Base-by-base conservation (phyloP, 306 rosid species). In the Cicer chorassanicum region DNA sequence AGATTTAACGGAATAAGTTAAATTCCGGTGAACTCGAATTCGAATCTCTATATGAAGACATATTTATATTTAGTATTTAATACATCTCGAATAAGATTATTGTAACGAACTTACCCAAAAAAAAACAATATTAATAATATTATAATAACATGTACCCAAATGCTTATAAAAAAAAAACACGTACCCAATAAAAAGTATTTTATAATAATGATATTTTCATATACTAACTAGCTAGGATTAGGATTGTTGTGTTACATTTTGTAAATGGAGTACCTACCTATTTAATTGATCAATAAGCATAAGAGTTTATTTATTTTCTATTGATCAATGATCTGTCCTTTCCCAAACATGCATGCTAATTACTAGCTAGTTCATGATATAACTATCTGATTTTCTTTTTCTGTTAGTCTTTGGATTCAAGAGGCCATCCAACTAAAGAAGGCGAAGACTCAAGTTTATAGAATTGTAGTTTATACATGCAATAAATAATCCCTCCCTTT, bases 341-440 rank as follows among this genome's bases (percentile, higher is more conserved):
- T 24, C 34, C 7, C 10, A 16, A 39, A 48, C 63, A 48, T 80
- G 65, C 60, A 74, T 70, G 36, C 48, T 50, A 48, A 15, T 60
- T 60, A 60, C 5, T 43, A 45, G 51, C 70, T n/a, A 18, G 16
- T 44, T 72, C 68, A 6, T 16, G 40, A 55, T 43, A 41, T 67
- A 77, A 38, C 72, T 39, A 53, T 29, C 7, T 42, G 51, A 19
- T 18, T 77, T 57, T 79, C 11, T 45, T 66, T 80, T 80, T 60
- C 1, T 57, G 14, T 38, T 57, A 66, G 55, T 19, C 42, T 73
- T 65, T 66, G 38, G 49, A 65, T 45, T 66, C 42, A 40, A 40
- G 65, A 38, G 53, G 15, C 15, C 54, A 36, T n/a, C 53, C 42
- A 65, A 55, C 62, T 49, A 44, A 69, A 78, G 50, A 65, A 48